Evolutionary conservation across 768 basidiomycete species (phyloP).

Genomic region (Agrocybe pediades): DNA sequence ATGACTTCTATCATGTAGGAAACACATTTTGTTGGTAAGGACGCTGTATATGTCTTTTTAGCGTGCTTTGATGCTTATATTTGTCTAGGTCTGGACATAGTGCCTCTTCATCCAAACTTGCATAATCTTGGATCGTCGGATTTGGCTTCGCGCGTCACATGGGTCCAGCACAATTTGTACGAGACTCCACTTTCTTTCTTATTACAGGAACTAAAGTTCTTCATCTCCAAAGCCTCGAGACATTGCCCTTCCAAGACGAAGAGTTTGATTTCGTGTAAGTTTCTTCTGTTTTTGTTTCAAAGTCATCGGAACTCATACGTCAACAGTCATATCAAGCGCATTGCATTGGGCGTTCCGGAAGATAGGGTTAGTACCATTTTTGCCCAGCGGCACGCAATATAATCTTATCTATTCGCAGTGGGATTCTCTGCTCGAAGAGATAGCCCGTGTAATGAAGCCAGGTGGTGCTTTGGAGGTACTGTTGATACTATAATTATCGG

Average conservation of each 20-base stretch:
- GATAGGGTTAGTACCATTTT: conserved; percentile 50
- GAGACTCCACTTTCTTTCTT: conserved; percentile 22
- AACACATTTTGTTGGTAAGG: conserved; percentile 64
- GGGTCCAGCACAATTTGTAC: conserved; percentile 76
- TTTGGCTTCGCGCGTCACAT: conserved; percentile 62
- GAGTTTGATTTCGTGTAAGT: conserved; percentile 81
- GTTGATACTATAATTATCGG: not conserved
- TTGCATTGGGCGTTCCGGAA: conserved; percentile 76
- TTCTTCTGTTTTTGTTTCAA: not conserved
- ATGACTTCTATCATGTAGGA: conserved; percentile 36
- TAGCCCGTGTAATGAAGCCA: conserved; percentile 70
- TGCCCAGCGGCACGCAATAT: not conserved
- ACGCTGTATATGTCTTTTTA: not conserved
- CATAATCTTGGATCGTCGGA: conserved; percentile 56
- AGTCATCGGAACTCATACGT: not conserved
- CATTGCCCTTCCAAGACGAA: conserved; percentile 67
- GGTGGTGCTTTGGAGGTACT: conserved; percentile 71
- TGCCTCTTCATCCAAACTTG: conserved; percentile 73
- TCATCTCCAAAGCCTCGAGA: conserved; percentile 52
- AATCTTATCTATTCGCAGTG: conserved; percentile 41
- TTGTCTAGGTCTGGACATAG: conserved; percentile 70
- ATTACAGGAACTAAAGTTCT: not conserved
- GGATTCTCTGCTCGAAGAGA: conserved; percentile 70
- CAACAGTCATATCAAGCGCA: conserved; percentile 65
- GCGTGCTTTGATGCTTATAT: no score